phyloP scores from a whole-genome alignment of 2,329 filamentous ascomycete species.

The Byssothecium circinans region DNA sequence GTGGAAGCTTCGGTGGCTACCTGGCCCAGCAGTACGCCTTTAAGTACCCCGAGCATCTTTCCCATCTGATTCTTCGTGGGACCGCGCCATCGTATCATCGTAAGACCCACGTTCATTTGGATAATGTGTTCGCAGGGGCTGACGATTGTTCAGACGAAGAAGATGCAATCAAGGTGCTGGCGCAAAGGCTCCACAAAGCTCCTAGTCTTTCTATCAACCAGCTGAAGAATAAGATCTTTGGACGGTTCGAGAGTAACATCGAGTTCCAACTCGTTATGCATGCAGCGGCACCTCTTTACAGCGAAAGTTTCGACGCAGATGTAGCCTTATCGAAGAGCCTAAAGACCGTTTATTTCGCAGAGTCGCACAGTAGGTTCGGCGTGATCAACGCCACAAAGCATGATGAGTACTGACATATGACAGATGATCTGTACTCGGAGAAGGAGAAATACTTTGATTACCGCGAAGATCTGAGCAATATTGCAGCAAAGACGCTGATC shows the following conservation, averaged over 20 bases:
- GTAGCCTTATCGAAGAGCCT: constrained; percentile 33
- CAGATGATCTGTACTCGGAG: constrained; percentile 42
- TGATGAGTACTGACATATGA: background rate
- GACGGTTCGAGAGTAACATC: constrained; percentile 40
- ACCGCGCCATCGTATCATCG: constrained; percentile 45
- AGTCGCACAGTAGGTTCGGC: constrained; percentile 39
- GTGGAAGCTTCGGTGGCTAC: constrained; percentile 47
- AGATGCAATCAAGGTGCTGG: constrained; percentile 37
- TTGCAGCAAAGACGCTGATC: constrained; percentile 42
- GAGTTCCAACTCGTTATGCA: constrained; percentile 46
- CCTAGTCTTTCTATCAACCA: constrained; percentile 39
- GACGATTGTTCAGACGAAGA: constrained; percentile 33
- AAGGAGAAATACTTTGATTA: constrained; percentile 47
- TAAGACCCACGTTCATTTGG: constrained; percentile 13
- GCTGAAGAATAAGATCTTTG: constrained; percentile 48
- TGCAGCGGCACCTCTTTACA: constrained; percentile 44
- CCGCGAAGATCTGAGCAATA: constrained; percentile 25
- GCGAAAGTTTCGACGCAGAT: constrained; percentile 41
- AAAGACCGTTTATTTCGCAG: constrained; percentile 38
- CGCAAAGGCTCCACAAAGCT: constrained; percentile 34
- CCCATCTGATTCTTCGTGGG: constrained; percentile 42
- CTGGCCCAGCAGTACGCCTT: constrained; percentile 47
- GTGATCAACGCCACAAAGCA: background rate
- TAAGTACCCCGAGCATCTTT: constrained; percentile 36
- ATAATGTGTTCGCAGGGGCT: background rate